These are phyloP conservation scores for Cronartium ribicola DNA, from an alignment of 1,284 basidiomycete species.

Conservation along the genomic window DNA sequence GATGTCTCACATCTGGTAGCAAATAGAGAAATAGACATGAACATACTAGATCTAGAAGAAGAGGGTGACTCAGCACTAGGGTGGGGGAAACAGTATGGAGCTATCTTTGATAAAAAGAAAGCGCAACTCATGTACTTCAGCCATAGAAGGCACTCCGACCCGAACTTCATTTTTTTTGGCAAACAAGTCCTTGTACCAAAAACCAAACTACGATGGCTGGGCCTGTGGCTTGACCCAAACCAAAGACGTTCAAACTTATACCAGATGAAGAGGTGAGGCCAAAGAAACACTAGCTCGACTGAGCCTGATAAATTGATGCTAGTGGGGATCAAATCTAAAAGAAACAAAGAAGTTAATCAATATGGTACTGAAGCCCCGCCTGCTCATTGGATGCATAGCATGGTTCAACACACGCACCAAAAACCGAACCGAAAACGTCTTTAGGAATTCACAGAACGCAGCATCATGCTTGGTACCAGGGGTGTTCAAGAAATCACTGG, in stretches of 20 bases:
- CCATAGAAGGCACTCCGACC: background rate
- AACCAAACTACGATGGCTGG: background rate
- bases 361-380: background rate
- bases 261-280: background rate
- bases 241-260: background rate
- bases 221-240: background rate
- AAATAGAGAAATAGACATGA: too few species aligned
- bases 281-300: background rate
- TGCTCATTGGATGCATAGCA: background rate
- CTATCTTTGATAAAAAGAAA: conserved; percentile 23
- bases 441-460: background rate
- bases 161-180: background rate
- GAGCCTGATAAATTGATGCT: background rate
- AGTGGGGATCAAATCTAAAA: background rate
- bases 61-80: too few species aligned
- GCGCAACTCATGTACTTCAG: conserved; percentile 9
- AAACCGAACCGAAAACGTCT: background rate
- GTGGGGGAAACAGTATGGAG: too few species aligned
- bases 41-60: too few species aligned
- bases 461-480: background rate
- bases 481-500: background rate
- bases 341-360: background rate
- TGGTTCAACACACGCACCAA: background rate
- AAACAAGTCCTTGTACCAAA: background rate
- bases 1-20: too few species aligned